These are phyloP conservation scores for Colletotrichum caudatum DNA, from an alignment of 2,329 filamentous ascomycete genomes.

Conservation along the genomic window DNA sequence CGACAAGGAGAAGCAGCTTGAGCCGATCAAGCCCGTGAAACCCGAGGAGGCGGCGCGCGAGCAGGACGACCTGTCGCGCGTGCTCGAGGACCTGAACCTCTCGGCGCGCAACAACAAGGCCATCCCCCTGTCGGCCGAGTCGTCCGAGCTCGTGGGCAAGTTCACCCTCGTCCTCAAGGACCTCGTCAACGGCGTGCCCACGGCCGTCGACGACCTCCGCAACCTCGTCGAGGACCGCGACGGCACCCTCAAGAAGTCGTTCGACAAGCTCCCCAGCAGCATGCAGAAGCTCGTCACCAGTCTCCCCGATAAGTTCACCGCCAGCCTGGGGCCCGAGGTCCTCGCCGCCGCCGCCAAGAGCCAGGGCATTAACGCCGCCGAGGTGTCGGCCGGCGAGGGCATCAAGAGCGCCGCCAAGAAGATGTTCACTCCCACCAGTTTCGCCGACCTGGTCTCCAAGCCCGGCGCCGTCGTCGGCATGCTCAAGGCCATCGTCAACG, in stretches of 20 bases:
- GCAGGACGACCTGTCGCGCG: constrained; percentile 78
- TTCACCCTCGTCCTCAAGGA: constrained; percentile 96
- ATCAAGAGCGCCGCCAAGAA: constrained; percentile 72
- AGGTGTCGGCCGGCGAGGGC: constrained; percentile 57
- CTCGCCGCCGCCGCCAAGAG: constrained; percentile 83
- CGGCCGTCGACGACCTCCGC: constrained; percentile 90
- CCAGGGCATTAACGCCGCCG: constrained; percentile 71
- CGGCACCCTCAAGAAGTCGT: constrained; percentile 68
- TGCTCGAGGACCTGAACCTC: constrained; percentile 88
- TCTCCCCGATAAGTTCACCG: constrained; percentile 84
- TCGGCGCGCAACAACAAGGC: constrained; percentile 86
- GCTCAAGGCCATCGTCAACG: constrained; percentile 90
- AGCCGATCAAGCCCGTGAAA: constrained; percentile 50
- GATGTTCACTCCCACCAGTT: constrained; percentile 75
- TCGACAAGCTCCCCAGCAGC: constrained; percentile 78
- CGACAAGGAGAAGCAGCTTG: constrained; percentile 54
- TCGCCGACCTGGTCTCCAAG: constrained; percentile 85
- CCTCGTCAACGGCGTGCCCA: constrained; percentile 90
- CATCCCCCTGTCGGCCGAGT: constrained; percentile 86
- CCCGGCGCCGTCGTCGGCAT: constrained; percentile 88
- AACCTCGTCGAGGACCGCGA: constrained; percentile 71
- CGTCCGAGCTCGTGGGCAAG: constrained; percentile 80
- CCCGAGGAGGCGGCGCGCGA: constrained; percentile 61
- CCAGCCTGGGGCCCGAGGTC: constrained; percentile 82
- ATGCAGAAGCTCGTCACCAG: constrained; percentile 88